Evolutionary conservation across 1,139 yeast genomes (phyloP), one percentile per base, ranked within the genome.

Genomic region (Nakaseomyces uthaithaninus): DNA sequence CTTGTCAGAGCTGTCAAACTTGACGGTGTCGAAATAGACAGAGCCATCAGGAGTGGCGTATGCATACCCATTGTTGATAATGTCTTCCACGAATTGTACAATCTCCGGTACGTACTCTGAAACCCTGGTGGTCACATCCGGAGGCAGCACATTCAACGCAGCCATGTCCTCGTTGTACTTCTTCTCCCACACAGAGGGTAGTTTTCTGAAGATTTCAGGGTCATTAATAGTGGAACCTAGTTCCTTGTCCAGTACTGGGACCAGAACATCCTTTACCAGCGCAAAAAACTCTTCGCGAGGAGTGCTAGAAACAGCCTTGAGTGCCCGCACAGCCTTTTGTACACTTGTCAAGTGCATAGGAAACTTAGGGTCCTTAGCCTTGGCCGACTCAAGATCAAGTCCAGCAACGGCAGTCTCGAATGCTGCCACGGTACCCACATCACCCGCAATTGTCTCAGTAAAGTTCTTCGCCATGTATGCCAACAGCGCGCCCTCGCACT

Each of bases 71-170:
- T 83, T 83, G 3, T 57, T 60, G 36, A 89, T 74, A 55, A 91
- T 89, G 52, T 68, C 71, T 49, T 78, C 74, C 19, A 91, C 94
- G 62, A 79, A 91, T 16, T 65, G 72, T 39, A 89, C 74, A 60
- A 91, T 89, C 55, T 91, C 95, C 2, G 97, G 97, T 36, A 91
- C 80, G 57, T 86, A 93, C 62, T 91, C 98, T 2, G 95, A 83
- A n/a, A 91, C 99, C 53, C 99, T 76, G 3, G 98, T 91, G 26
- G 94, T 85, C 33, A 87, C 72, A 4, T 83, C 72, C 4, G 97
- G 83, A 6, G 93, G 82, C 40, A 84, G 68, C 10, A 91, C 97
- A 54, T 87, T 89, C 59, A 91, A 71, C 28, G 71, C 71, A 9
- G 70, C 69, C 99, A 91, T 93, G 55, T 91, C 98, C 41, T 75